A percentile compares a stretch with the other conserved stretches of the same genome.
Conservation (phyloP, 2,329 filamentous ascomycete species). For the Venturia pyrina region DNA sequence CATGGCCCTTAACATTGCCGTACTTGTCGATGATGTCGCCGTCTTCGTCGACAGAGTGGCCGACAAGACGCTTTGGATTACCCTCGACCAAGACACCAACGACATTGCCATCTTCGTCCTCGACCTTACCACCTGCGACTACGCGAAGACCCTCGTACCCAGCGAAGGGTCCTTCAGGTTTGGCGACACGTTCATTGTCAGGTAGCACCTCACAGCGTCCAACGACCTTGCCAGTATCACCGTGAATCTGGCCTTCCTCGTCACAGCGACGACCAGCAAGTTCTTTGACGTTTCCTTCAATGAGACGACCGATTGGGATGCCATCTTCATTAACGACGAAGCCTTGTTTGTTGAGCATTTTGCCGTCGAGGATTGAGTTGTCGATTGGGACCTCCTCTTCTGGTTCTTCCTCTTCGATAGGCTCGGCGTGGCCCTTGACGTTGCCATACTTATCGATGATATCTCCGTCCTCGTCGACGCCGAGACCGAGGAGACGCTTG, state of each 20-base stretch:
- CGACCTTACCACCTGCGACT: conserved; percentile 58
- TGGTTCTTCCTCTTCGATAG: conserved; percentile 34
- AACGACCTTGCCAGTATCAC: conserved; percentile 45
- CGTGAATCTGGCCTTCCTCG: conserved; percentile 45
- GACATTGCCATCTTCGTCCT: conserved; percentile 69
- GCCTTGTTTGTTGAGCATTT: conserved; percentile 48
- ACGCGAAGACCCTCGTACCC: conserved; percentile 56
- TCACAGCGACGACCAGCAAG: conserved; percentile 47
- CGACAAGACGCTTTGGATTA: conserved; percentile 61
- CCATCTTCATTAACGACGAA: conserved; percentile 44
- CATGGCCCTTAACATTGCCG: conserved; percentile 49
- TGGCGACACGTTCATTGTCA: conserved; percentile 44
- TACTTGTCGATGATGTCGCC: conserved; percentile 75
- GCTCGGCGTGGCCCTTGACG: conserved; percentile 49
- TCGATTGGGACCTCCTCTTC: conserved; percentile 40
- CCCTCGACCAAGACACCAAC: conserved; percentile 64
- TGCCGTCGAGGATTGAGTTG: conserved; percentile 43
- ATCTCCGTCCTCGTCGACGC: conserved; percentile 77
- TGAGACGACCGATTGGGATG: conserved; percentile 45
- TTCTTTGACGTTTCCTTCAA: conserved; percentile 47
- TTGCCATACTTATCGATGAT: conserved; percentile 67
- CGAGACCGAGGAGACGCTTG: conserved; percentile 61
- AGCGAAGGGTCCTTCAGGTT: conserved; percentile 57
- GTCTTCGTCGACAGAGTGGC: conserved; percentile 68
- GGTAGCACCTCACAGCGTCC: conserved; percentile 49